phyloP scores from a whole-genome alignment of 768 basidiomycete genomes.

The Russula earlei region DNA sequence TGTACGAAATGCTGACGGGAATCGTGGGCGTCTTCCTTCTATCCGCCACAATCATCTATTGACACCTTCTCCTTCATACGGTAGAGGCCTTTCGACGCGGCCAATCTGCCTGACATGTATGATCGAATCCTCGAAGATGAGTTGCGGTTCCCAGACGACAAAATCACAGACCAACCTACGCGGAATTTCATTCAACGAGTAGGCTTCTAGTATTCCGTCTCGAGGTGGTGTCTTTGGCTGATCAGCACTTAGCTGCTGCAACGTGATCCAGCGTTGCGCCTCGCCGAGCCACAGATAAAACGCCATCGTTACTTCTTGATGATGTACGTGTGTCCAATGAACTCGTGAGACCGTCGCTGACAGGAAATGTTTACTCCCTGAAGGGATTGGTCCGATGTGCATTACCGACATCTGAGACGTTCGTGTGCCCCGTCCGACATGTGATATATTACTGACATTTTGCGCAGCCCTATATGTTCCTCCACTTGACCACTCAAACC shows the following conservation, averaged over 20 bases:
- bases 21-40: constrained; percentile 49
- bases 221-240: not conserved
- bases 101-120: constrained; percentile 94
- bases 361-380: constrained; percentile 16
- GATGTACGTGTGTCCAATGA: constrained; percentile 38
- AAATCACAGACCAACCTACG: constrained; percentile 89
- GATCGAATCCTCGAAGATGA: constrained; percentile 86
- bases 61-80: constrained; percentile 18
- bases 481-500: constrained; percentile 82
- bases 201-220: constrained; percentile 25
- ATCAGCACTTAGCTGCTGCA: constrained; percentile 55
- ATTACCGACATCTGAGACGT: constrained; percentile 91
- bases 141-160: constrained; percentile 80
- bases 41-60: constrained; percentile 11
- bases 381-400: constrained; percentile 92
- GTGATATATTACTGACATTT: constrained; percentile 9
- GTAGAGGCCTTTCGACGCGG: constrained; percentile 88
- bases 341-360: constrained; percentile 30
- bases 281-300: constrained; percentile 91
- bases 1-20: constrained; percentile 95
- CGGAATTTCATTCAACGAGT: constrained; percentile 93
- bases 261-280: constrained; percentile 82
- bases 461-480: constrained; percentile 81
- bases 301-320: constrained; percentile 90
- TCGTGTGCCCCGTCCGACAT: constrained; percentile 29